Percentiles rank a stretch among this genome's conserved stretches.
Evolutionary conservation across 495 filamentous ascomycete species (phyloP).

Genomic region (Pseudomonodictys pantanalensis): DNA sequence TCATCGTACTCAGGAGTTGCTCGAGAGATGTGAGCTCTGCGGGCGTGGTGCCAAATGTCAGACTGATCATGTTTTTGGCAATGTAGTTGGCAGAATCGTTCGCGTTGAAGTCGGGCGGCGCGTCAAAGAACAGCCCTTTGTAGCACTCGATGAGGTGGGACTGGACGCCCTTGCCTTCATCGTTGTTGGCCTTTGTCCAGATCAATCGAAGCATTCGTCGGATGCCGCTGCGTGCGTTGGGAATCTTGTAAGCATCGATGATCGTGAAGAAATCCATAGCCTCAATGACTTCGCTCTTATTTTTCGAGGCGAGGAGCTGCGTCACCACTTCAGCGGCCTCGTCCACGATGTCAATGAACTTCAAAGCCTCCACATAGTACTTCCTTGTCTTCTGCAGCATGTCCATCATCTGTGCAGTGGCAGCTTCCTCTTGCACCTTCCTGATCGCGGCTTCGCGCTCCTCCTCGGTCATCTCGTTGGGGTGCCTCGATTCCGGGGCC

Average conservation of each 20-base stretch:
- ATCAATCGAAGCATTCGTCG: conserved; percentile 92
- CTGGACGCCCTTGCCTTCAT: conserved; percentile 98
- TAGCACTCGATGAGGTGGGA: conserved; percentile 97
- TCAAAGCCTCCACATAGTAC: conserved; percentile 87
- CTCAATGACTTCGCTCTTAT: conserved; percentile 97
- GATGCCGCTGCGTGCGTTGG: conserved; percentile 84
- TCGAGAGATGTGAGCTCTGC: conserved; percentile 94
- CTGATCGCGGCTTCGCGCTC: conserved; percentile 55
- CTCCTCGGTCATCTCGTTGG: conserved; percentile 53
- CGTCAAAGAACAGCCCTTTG: conserved; percentile 91
- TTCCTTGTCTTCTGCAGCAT: conserved; percentile 82
- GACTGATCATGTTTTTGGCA: conserved; percentile 96
- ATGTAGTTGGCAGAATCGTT: conserved; percentile 96
- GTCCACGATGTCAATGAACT: conserved; percentile 93
- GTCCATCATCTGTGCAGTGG: conserved; percentile 74
- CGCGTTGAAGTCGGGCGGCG: conserved; percentile 76
- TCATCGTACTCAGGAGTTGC: conserved; percentile 94
- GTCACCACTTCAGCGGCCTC: conserved; percentile 71
- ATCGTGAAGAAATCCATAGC: conserved; percentile 98
- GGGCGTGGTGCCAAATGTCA: conserved; percentile 91
- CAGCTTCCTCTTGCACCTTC: conserved; percentile 71
- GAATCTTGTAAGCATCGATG: conserved; percentile 89
- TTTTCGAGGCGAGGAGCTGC: conserved; percentile 85
- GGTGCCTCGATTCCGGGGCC: conserved; percentile 55
- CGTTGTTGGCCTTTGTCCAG: conserved; percentile 99